A percentile compares a stretch with the other conserved stretches of the same genome.
Evolutionary conservation across 208 protist species (phyloP).

Genomic region (Vickermania ingenoplastis): DNA sequence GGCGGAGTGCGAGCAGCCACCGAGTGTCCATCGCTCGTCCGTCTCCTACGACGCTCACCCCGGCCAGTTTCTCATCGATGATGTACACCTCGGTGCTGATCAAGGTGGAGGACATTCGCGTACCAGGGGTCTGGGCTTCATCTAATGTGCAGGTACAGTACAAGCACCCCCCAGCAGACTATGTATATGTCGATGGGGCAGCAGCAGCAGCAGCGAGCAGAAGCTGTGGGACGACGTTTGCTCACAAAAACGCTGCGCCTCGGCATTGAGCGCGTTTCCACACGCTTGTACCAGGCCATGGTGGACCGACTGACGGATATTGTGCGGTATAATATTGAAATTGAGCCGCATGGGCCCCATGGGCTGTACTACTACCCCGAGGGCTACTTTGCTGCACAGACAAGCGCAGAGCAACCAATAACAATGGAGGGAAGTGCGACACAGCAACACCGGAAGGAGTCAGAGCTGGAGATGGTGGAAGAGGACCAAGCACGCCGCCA

Average conservation of each 20-base stretch:
- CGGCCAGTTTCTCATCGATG: slow-evolving; percentile 16
- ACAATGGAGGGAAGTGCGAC: neutral
- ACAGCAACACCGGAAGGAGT: neutral
- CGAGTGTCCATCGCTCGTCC: neutral
- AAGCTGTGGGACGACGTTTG: too few species aligned
- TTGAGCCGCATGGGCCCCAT: neutral
- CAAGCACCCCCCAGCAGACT: too few species aligned
- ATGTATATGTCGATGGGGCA: too few species aligned
- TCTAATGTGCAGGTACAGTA: slow-evolving; percentile 19
- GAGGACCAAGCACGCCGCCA: too few species aligned
- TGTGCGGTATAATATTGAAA: neutral
- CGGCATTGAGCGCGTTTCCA: neutral
- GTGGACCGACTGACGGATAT: neutral
- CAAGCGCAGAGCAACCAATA: neutral
- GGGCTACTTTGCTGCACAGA: neutral
- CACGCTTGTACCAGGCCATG: neutral
- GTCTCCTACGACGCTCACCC: neutral
- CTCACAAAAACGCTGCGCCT: neutral
- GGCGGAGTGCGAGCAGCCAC: neutral
- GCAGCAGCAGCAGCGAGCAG: too few species aligned
- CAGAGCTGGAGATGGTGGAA: neutral
- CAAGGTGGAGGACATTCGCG: slow-evolving; percentile 49
- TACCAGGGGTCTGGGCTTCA: slow-evolving; percentile 58
- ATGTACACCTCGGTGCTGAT: slow-evolving; percentile 13
- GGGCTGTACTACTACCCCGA: neutral